Evolutionary conservation across 176 grass and related monocot species (phyloP).

Genomic region (Juncus effusus): DNA sequence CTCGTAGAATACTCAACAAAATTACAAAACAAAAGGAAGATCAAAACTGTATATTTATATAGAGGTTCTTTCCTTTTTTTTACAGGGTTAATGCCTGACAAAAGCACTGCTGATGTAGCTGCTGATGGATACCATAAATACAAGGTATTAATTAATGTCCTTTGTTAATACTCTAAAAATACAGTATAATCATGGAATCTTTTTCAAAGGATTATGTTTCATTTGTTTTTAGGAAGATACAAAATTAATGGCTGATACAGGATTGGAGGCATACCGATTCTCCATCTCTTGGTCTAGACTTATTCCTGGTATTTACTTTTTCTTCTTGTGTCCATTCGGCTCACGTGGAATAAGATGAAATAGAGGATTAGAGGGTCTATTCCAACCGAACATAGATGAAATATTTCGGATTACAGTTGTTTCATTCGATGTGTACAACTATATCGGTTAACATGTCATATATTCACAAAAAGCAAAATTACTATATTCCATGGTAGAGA

Average conservation of each 20-base stretch:
- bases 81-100: conserved; percentile 57
- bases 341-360: too few relatives aligned
- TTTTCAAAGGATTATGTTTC: neutral
- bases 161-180: neutral
- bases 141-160: conserved; percentile 44
- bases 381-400: too few relatives aligned
- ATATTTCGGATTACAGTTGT: too few relatives aligned
- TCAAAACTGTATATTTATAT: neutral
- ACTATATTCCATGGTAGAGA: too few relatives aligned
- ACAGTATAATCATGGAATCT: neutral
- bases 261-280: conserved; percentile 77
- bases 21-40: neutral
- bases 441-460: too few relatives aligned
- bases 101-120: conserved; percentile 58
- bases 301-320: conserved; percentile 59
- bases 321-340: too few relatives aligned
- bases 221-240: conserved; percentile 61
- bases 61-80: neutral
- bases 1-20: neutral
- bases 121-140: conserved; percentile 75
- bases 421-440: too few relatives aligned
- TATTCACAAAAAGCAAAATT: too few relatives aligned
- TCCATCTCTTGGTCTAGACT: conserved; percentile 92
- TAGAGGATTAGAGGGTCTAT: too few relatives aligned
- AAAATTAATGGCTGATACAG: conserved; percentile 50